Evolutionary conservation across 73 alveolate genomes (phyloP).

Genomic region (Tetrahymena malaccensis): DNA sequence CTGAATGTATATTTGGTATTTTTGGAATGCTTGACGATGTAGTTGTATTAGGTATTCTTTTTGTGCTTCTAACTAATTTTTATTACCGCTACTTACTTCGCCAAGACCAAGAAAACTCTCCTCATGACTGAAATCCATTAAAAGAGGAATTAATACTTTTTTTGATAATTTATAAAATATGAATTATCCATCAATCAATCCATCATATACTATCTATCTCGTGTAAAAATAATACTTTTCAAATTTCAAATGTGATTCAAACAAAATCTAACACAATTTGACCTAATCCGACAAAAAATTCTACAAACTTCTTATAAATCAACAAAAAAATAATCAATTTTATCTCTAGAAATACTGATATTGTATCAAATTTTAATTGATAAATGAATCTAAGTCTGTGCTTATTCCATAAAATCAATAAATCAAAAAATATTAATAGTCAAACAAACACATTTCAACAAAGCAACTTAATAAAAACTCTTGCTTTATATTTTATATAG

Average conservation of each 20-base stretch:
- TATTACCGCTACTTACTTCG: background rate
- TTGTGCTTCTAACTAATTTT: background rate
- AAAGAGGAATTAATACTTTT: background rate
- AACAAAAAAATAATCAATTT: no score
- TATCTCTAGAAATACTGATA: no score
- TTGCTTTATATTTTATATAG: no score
- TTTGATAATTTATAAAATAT: background rate
- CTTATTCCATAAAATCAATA: background rate
- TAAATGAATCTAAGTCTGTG: background rate
- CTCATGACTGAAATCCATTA: background rate
- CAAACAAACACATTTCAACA: no score
- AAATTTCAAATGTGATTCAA: no score
- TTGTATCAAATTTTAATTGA: background rate
- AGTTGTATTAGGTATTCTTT: background rate
- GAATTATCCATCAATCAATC: background rate
- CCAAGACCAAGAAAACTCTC: background rate
- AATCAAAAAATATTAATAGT: no score
- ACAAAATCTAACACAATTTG: background rate
- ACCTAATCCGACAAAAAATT: background rate
- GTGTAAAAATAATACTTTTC: background rate
- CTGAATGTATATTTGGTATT: background rate
- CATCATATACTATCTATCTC: background rate
- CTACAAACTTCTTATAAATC: background rate
- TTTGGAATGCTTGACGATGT: background rate
- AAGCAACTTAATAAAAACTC: no score